Evolutionary conservation across 108 stramenopile genomes (phyloP), one percentile per base, ranked within the genome.

Genomic region (Mayamaea pseudoterrestris): DNA sequence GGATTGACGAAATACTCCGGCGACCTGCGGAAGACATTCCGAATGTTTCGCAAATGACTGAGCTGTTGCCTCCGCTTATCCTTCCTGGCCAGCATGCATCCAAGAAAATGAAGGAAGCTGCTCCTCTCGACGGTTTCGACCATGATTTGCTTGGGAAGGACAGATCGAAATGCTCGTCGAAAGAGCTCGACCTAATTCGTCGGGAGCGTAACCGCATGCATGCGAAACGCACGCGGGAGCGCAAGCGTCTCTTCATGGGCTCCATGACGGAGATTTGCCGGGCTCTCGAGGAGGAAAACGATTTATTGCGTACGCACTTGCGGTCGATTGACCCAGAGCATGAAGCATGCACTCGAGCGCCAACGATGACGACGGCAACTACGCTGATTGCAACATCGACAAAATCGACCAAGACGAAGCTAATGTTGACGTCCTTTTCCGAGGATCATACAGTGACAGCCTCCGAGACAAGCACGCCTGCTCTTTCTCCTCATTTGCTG

Each of bases 191-290:
- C 52, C 61, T 69, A 50, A 86, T 91, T 52, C 76, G 84, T 22
- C 59, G 82, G 44, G 90, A 91, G 51, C 58, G 90, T 13, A 91
- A 91, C 50, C 74, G 90, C n/a, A 91, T 91, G 82, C 90, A 91
- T 53, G 90, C 90, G 42, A 86, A 86, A 55, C 68, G 81, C 41
- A 91, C 83, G 16, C 55, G 90, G 27, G 90, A 91, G 49, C 52
- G 84, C 9, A 87, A 87, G 62, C 72, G 84, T 7, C 59, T 80
- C 7, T 80, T 84, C 32, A 82, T 80, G 75, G 84, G 82, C 60
- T 75, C 82, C 45, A 87, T 87, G 80, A 76, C 76, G 29, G 73
- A 71, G 41, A 79, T 87, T 64, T 80, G 81, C 51, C 73, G 64
- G 36, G 47, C 61, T 36, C 60, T 87, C 13, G 75, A 82, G 53